Base-by-base conservation (phyloP, 192 early-diverging fungal species). In the Podila horticola region DNA sequence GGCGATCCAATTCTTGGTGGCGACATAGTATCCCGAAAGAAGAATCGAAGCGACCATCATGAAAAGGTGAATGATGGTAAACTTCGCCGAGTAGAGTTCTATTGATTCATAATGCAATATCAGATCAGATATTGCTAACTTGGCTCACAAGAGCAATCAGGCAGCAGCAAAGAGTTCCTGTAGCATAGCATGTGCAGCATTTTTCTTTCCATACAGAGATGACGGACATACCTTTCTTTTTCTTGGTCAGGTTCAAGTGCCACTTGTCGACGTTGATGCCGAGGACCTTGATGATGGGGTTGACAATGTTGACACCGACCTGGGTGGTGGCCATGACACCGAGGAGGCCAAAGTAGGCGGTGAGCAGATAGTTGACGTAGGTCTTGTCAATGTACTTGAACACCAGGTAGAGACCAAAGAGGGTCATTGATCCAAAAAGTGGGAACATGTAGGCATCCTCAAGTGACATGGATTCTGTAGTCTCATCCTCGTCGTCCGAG, bases 381-480 rank as follows among this genome's bases (percentile, higher is more conserved):
- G 93, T 91, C 83, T 92, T 93, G 74, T 95, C 91, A 48, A 98
- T 76, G 70, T 90, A 97, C 76, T 92, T 91, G 87, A 97, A 95
- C 48, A 97, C 84, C 63, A 98, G 51, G 84, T 97, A 99, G 59
- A 99, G 84, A 3, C 88, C 88, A 57, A 97, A 90, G 1, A 99
- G 83, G 7, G 90, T 91, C 11, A 81, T 84, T 12, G 96, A 97
- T 24, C 97, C 97, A 69, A 96, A 91, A 22, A 99, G 69, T 5
- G 97, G 97, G 75, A 98, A 97, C 94, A 92, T 91, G 69, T 95
- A 94, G 28, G 97, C 97, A 74, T 99, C 97, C 67, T 93, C 88
- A 2, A 95, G 73, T 12, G 93, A 90, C 69, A 98, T 92, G 58
- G 91, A 91, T 66, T 98, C 97, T 34, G 69, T 66, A 8, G 72